Base-by-base conservation (phyloP, 2,329 filamentous ascomycete genomes). In the Ramichloridium luteum region DNA sequence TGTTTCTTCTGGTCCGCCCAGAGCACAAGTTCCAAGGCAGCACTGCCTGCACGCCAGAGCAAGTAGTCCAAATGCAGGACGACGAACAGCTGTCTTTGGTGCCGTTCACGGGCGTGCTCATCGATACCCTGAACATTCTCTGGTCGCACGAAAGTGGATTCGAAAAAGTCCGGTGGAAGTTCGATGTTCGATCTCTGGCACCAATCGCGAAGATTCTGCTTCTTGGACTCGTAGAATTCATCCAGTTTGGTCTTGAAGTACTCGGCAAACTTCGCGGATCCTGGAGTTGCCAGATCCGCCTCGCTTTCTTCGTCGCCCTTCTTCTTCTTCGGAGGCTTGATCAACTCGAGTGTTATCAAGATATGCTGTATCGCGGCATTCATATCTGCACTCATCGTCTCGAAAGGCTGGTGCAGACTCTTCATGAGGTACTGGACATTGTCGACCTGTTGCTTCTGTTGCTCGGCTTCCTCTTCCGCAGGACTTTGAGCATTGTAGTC, bases 31-130 rank as follows among this genome's bases (percentile, higher is more conserved):
- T 73, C 65, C 6, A 76, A 59, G 3, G 81, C 67, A 0, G 74
- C 70, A 33, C 67, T 60, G 8, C 73, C 74, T 1, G 73, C 61
- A 0, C 65, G 66, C 42, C 65, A 65, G 2, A 78, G 58, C 5
- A 84, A 59, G 47, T 79, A 79, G 45, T 85, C 76, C 55, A 85
- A 71, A 39, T 72, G 72, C 3, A 84, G 64, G n/a, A 80, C 62
- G 8, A 82, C 60, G 51, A 79, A 83, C 1, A 86, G 60, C 44
- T 84, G 77, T 8, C 72, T 62, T 41, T 80, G 74, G 34, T 74
- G 70, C 8, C 64, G 2, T 74, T 81, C 4, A 74, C 80, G 45
- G 67, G 75, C 1, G 71, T 57, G 23, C 58, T 70, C 51, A 80
- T 61, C 62, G 56, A 40, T 48, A 41, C 14, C 28, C 13, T 36